A percentile compares a stretch with the other conserved stretches of the same genome.
These are phyloP conservation scores for Yueomyces sinensis DNA, from an alignment of 805 yeast genomes.

Conservation along the genomic window DNA sequence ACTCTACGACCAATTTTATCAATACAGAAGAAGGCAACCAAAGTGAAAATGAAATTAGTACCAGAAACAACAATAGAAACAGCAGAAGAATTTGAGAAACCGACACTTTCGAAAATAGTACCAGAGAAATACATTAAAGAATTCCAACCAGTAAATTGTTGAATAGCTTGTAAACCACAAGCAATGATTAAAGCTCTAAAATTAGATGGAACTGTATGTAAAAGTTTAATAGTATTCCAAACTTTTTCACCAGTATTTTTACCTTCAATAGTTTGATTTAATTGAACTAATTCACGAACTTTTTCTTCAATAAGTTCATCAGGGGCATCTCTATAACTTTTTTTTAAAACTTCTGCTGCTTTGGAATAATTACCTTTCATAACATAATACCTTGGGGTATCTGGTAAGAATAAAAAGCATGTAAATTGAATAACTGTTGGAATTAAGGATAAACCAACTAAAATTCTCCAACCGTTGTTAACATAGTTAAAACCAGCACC, in stretches of 20 bases:
- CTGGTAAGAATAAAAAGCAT: constrained; percentile 79
- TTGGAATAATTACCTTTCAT: constrained; percentile 49
- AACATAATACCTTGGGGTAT: constrained; percentile 84
- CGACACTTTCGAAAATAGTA: constrained; percentile 83
- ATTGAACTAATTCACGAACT: constrained; percentile 46
- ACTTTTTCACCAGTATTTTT: constrained; percentile 34
- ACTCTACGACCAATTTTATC: constrained; percentile 82
- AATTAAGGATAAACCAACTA: constrained; percentile 80
- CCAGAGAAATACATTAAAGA: constrained; percentile 92
- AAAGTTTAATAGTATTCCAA: constrained; percentile 46
- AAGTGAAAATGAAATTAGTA: constrained; percentile 82
- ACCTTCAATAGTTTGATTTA: constrained; percentile 36
- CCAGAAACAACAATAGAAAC: constrained; percentile 90
- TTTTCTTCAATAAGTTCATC: constrained; percentile 52
- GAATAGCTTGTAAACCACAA: constrained; percentile 91
- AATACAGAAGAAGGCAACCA: constrained; percentile 73
- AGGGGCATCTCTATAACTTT: constrained; percentile 50
- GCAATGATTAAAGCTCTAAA: constrained; percentile 81
- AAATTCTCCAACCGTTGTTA: constrained; percentile 80
- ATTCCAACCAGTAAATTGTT: constrained; percentile 94
- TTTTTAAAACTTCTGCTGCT: constrained; percentile 55
- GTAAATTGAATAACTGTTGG: constrained; percentile 73
- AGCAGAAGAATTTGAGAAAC: constrained; percentile 82
- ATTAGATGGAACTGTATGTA: constrained; percentile 63
- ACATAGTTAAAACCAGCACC: constrained; percentile 76